Conservation (phyloP, 169 alveolate species). For the Cytauxzoon felis region DNA sequence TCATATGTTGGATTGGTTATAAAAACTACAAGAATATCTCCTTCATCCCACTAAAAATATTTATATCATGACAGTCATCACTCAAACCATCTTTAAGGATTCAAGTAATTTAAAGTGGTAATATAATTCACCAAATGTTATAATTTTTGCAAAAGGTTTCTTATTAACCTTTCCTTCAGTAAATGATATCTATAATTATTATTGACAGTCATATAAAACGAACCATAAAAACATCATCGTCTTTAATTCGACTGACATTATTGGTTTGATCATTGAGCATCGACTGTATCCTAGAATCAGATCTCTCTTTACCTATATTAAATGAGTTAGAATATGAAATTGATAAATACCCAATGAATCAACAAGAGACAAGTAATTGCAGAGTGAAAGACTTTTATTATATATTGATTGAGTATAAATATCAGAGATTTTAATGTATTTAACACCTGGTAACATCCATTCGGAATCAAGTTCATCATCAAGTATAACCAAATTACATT, state of each 20-base stretch:
- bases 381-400: constrained; percentile 41
- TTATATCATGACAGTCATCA: not conserved
- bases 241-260: constrained; percentile 9
- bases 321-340: not conserved
- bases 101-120: constrained; percentile 39
- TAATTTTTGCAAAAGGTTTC: constrained; percentile 38
- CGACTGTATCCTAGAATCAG: constrained; percentile 55
- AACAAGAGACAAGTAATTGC: constrained; percentile 47
- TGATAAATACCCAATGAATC: constrained; percentile 57
- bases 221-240: constrained; percentile 50
- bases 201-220: not conserved
- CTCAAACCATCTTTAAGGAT: constrained; percentile 25
- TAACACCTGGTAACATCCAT: constrained; percentile 57
- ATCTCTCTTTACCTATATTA: constrained; percentile 36
- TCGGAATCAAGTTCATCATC: constrained; percentile 57
- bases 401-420: constrained; percentile 46
- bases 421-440: constrained; percentile 54
- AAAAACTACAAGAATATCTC: constrained; percentile 48
- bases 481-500: constrained; percentile 53
- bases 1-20: constrained; percentile 63
- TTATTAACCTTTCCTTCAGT: constrained; percentile 11
- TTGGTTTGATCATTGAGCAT: constrained; percentile 53
- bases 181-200: constrained; percentile 31
- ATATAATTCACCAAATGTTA: constrained; percentile 49
- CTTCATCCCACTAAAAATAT: constrained; percentile 20